A percentile compares a stretch with the other conserved stretches of the same genome.
These are phyloP conservation scores for Metschnikowia santaceciliae DNA, from an alignment of 805 yeast genomes.

Conservation along the genomic window DNA sequence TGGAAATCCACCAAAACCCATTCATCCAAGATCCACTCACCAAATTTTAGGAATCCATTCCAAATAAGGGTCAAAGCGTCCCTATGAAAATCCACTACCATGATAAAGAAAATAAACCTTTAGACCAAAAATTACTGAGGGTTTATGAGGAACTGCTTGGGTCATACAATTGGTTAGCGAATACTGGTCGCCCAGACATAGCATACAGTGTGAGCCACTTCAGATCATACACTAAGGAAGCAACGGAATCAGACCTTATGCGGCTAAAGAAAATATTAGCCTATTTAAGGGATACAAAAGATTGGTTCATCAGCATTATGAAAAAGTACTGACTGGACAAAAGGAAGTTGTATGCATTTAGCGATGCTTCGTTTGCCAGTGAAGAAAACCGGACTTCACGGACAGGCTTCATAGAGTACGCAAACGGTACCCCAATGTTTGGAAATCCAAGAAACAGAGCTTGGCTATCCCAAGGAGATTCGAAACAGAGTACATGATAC, in stretches of 20 bases:
- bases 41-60: too few relatives aligned
- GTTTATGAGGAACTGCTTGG: not conserved
- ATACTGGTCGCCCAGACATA: too few relatives aligned
- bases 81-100: not conserved
- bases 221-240: not conserved
- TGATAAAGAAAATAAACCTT: not conserved
- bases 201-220: not conserved
- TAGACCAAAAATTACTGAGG: not conserved
- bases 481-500: too few relatives aligned
- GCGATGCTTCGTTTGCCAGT: not conserved
- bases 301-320: not conserved
- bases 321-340: not conserved
- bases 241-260: not conserved
- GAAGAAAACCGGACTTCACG: too few relatives aligned
- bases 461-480: too few relatives aligned
- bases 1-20: too few relatives aligned
- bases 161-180: not conserved
- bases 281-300: not conserved
- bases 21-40: too few relatives aligned
- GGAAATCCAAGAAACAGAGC: too few relatives aligned
- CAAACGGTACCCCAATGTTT: too few relatives aligned
- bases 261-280: not conserved
- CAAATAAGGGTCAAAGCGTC: too few relatives aligned
- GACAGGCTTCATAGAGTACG: too few relatives aligned
- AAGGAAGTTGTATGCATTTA: not conserved